Evolutionary conservation across 371 early-diverging fungal genomes (phyloP), one percentile per base, ranked within the genome.

Genomic region (Batkoa obscura): DNA sequence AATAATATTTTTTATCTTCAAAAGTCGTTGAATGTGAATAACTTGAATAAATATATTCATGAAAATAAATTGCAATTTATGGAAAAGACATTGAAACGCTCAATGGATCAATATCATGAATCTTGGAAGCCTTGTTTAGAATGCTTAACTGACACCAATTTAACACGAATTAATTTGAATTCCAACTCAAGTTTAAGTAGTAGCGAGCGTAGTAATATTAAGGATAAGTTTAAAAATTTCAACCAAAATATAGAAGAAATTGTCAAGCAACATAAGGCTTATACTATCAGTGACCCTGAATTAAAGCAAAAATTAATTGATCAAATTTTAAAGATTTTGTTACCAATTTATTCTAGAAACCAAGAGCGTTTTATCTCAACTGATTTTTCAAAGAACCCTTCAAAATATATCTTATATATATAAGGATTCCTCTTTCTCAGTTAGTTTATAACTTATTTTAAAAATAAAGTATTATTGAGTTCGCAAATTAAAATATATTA

Each of bases 401-500:
- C 79, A 58, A 90, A 90, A 66, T 90, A 88, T 62, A 80, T 90
- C 59, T n/a, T n/a, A n/a, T n/a, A n/a, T n/a, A n/a, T n/a, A n/a
- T n/a, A n/a, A n/a, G n/a, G n/a, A n/a, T n/a, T n/a, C n/a, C n/a
- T n/a, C n/a, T n/a, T n/a, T n/a, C n/a, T n/a, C n/a, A n/a, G n/a
- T n/a, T n/a, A n/a, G n/a, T n/a, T n/a, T n/a, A n/a, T n/a, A n/a
- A n/a, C n/a, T n/a, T n/a, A n/a, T n/a, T n/a, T n/a, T n/a, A n/a
- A n/a, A n/a, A n/a, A n/a, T n/a, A n/a, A n/a, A n/a, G n/a, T n/a
- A n/a, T n/a, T n/a, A n/a, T n/a, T n/a, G n/a, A n/a, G n/a, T n/a
- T n/a, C n/a, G n/a, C n/a, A n/a, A n/a, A n/a, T n/a, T n/a, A n/a
- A n/a, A n/a, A n/a, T n/a, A n/a, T n/a, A n/a, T n/a, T n/a, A n/a